Percentiles rank a stretch among this genome's conserved stretches.
Evolutionary conservation across 2,329 filamentous ascomycete genomes (phyloP).

Genomic region (Fusarium hostae): DNA sequence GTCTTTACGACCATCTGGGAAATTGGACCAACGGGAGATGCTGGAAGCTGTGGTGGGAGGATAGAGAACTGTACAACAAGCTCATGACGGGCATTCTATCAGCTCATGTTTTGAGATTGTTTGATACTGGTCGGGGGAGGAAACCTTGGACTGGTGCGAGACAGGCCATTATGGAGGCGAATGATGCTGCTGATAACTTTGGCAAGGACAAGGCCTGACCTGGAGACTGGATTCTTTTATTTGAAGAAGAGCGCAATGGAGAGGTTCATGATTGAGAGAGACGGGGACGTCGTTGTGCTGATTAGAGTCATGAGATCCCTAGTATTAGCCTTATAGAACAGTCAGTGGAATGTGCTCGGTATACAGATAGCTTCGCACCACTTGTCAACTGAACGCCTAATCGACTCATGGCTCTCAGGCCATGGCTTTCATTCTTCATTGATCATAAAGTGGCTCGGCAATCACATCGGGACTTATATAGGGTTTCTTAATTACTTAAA

Average conservation of each 20-base stretch:
- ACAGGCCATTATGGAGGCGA: not conserved
- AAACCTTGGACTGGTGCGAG: not conserved
- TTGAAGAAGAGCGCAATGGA: not conserved
- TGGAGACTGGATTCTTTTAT: accelerated
- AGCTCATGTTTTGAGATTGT: not conserved
- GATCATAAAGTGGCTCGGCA: not conserved
- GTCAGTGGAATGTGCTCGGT: not conserved
- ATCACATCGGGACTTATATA: not conserved
- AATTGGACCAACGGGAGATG: not conserved
- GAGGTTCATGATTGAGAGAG: not conserved
- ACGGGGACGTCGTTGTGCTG: accelerated
- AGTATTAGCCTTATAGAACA: not conserved
- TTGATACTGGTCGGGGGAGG: not conserved
- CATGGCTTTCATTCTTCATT: not conserved
- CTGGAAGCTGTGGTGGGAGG: not conserved
- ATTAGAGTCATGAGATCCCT: not conserved
- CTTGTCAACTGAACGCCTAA: not conserved
- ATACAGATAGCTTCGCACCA: not conserved
- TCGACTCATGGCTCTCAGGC: accelerated
- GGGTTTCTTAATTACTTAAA: not conserved
- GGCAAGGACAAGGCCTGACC: not conserved
- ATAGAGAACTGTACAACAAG: not conserved
- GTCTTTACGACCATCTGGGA: not conserved
- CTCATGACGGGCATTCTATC: not conserved
- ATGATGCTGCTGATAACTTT: not conserved